phyloP scores from a whole-genome alignment of 2,329 filamentous ascomycete species.

The Colletotrichum caudatum region DNA sequence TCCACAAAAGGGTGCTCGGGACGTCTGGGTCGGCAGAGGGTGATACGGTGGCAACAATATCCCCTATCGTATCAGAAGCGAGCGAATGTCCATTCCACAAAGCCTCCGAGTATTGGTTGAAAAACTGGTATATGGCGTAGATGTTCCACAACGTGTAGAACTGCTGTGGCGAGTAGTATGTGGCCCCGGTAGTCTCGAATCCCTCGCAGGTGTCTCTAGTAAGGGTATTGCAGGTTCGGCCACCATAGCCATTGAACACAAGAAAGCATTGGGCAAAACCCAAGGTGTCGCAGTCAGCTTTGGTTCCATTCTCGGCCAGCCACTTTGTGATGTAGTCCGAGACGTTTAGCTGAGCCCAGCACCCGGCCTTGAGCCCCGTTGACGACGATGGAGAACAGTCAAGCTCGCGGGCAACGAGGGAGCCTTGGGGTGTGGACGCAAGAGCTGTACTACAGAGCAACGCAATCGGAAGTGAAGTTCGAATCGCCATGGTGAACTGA shows the following conservation, averaged over 20 bases:
- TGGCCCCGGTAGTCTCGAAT: conserved; percentile 35
- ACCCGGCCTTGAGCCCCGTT: conserved; percentile 44
- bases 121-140: conserved; percentile 47
- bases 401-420: background rate
- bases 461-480: background rate
- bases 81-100: conserved; percentile 45
- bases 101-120: conserved; percentile 47
- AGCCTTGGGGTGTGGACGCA: background rate
- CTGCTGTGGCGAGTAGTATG: conserved; percentile 45
- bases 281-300: conserved; percentile 44
- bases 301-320: conserved; percentile 45
- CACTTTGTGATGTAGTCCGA: conserved; percentile 45
- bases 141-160: conserved; percentile 49
- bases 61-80: conserved; percentile 45
- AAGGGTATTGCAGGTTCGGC: conserved; percentile 46
- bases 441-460: background rate
- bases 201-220: conserved; percentile 45
- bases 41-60: conserved; percentile 46
- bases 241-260: conserved; percentile 46
- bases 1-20: conserved; percentile 43
- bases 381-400: conserved; percentile 29
- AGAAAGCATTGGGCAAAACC: conserved; percentile 48
- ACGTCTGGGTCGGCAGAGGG: conserved; percentile 43
- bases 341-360: conserved; percentile 44
- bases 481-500: background rate